Base-by-base conservation (phyloP, 2,329 filamentous ascomycete genomes). In the Scytalidium sp. region DNA sequence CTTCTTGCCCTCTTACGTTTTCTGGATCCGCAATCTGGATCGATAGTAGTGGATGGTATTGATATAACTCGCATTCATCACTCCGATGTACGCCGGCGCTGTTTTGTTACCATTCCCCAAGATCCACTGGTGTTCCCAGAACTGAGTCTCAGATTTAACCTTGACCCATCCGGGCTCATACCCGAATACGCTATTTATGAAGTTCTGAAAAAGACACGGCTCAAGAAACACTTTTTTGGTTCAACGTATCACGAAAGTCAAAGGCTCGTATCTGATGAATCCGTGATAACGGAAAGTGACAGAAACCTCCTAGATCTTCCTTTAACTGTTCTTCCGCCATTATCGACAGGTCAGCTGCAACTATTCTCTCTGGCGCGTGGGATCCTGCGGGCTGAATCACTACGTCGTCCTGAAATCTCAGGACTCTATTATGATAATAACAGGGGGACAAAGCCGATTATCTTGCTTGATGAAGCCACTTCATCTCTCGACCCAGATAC, bases 1-100 rank as follows among this genome's bases (percentile, higher is more conserved):
- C 63, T 79, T 1, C 64, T 75, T 3, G 65, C 74, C 0, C 64
- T 82, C 4, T 70, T 81, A 19, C 70, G 74, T 10, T 69, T 81
- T 52, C 59, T 80, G 7, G 69, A 78, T 13, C 60, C 70, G 20
- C 64, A 67, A 22, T 58, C 58, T 15, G 73, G 72, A 32, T 63
- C 50, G 3, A 72, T 75, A 53, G 60, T 57, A n/a, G 66, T 76
- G 47, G 73, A 76, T 49, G 70, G 68, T 6, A 51, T 74, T 19
- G 68, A 75, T 54, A 62, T 76, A 54, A 17, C 55, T 70, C 9
- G 63, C 62, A 7, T 67, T 63, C 13, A 60, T 66, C 27, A 63
- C 66, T 25, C 64, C 70, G 20, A 9, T 41, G 55, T 32, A 64
- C 68, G 15, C 50, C 39, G 13, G 63, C 69, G 72, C 19, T 66